Base-by-base conservation (phyloP, 371 early-diverging fungal species). In the Apophysomyces trapeziformis region DNA sequence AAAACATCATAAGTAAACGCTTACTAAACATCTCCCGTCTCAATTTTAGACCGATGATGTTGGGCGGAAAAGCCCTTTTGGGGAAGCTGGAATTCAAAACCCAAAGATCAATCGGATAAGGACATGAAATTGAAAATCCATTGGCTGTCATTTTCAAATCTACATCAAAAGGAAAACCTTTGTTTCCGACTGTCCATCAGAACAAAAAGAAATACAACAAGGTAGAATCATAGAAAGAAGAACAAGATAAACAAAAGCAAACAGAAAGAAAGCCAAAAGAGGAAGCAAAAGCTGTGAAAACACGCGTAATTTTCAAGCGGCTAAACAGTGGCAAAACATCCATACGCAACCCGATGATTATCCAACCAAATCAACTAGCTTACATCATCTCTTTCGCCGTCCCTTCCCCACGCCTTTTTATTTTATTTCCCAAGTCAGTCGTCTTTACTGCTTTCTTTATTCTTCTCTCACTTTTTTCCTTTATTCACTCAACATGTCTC, bases 21-120 rank as follows among this genome's bases (percentile, higher is more conserved):
- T 41, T 50, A 21, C 21, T n/a, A 50, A 50, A 8, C n/a, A 50
- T 50, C 21, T 50, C 54, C 54, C 54, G 54, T 21, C 54, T 21
- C 7, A 21, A 50, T n/a, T n/a, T 47, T 47, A 47, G 7, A 47
- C 47, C 9, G 47, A 21, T 9, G 5, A 21, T 50, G 16, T 50
- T 50, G 54, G 54, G 54, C 54, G 54, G 54, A 11, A 50, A 50
- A 16, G n/a, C 32, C 32, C 32, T 26, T 26, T 50, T 50, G 54
- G 54, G 54, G 54, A 26, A 50, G 54, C 54, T 50, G 54, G 54
- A 26, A 26, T 50, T 50, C 21, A 50, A 50, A 50, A 50, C 54
- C n/a, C 21, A 50, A 50, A 50, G 54, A 50, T 50, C 54, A 50
- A 50, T 50, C 54, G 54, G 54, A 50, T 50, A 50, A 50, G 54